Percentiles rank a stretch among this genome's conserved stretches.
Evolutionary conservation across 1,284 basidiomycete genomes (phyloP).

Genomic region (Porogramme epimiltina): DNA sequence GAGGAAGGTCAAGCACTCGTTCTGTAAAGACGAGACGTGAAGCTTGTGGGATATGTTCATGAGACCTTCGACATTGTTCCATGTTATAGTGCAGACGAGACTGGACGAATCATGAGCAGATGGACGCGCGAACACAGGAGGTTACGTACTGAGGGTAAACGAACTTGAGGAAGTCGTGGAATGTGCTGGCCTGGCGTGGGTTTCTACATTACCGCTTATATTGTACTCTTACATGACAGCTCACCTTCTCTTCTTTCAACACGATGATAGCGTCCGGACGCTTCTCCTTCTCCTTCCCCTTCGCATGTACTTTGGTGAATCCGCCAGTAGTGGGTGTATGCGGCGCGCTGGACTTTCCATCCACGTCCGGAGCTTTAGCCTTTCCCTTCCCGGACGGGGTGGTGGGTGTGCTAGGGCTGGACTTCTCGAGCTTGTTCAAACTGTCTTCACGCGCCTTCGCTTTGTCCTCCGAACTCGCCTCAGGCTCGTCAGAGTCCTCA

Average conservation of each 20-base stretch:
- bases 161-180: constrained; percentile 86
- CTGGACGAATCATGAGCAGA: constrained; percentile 37
- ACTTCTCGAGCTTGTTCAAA: constrained; percentile 34
- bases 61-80: constrained; percentile 89
- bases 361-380: constrained; percentile 16
- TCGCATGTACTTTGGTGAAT: constrained; percentile 1
- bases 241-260: constrained; percentile 78
- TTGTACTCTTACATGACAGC: neutral
- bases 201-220: neutral
- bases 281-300: constrained; percentile 29
- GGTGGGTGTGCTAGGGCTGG: constrained; percentile 15
- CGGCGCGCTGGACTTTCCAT: constrained; percentile 7
- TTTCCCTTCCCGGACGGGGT: constrained; percentile 11
- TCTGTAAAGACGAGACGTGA: constrained; percentile 78
- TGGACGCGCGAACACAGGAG: neutral
- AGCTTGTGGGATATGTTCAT: constrained; percentile 88
- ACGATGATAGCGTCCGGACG: constrained; percentile 78
- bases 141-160: constrained; percentile 80
- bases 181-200: constrained; percentile 61
- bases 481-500: constrained; percentile 19
- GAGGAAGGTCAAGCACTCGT: constrained; percentile 83
- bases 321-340: neutral
- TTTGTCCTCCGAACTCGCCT: constrained; percentile 26
- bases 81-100: constrained; percentile 87
- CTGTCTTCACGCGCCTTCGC: constrained; percentile 35